Evolutionary conservation across 345 rosid species (phyloP), one percentile per base, ranked within the genome.

Genomic region (Limnanthes douglasii): DNA sequence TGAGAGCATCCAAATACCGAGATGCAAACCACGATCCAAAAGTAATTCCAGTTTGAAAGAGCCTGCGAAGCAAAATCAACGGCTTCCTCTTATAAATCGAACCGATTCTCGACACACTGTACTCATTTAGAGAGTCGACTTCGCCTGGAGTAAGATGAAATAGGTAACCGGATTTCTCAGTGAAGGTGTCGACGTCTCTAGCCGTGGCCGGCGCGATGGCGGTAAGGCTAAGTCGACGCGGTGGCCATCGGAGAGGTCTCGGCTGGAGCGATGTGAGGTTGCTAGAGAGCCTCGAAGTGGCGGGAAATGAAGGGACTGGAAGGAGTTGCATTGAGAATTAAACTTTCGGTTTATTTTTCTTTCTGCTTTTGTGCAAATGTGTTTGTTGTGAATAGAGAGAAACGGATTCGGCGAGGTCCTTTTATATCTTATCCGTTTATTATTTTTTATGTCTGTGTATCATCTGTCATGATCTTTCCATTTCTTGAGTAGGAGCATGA

Each of bases 151-250:
- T 69, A 34, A 82, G 73, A 38, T 57, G 53, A 57, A 88, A 88
- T 26, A 82, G 34, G 59, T 88, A 82, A 36, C 97, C 86, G 7
- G 97, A 88, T 54, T 78, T 82, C 51, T 64, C 51, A 11, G 95
- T 86, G 57, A 86, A 86, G 31, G 73, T 41, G 51, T 86, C 95
- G 5, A 53, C 62, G 21, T 69, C 78, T 31, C 57, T 37, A 4
- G 45, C 28, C n/a, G 54, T 57, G 21, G 52, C 64, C n/a, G n/a
- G n/a, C 15, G 57, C 23, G 7, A 34, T 37, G 24, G 25, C 46
- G 33, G 57, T 4, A 51, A 61, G 37, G 53, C 29, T 46, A 0
- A 22, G 19, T 46, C 39, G 29, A 15, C 49, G 43, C 26, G 50
- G 44, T 12, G 43, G 38, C 4, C 25, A 50, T 12, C 18, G 38